These are phyloP conservation scores for Rhodosporidiobolus sp. DNA, from an alignment of 768 basidiomycete species.

Conservation along the genomic window DNA sequence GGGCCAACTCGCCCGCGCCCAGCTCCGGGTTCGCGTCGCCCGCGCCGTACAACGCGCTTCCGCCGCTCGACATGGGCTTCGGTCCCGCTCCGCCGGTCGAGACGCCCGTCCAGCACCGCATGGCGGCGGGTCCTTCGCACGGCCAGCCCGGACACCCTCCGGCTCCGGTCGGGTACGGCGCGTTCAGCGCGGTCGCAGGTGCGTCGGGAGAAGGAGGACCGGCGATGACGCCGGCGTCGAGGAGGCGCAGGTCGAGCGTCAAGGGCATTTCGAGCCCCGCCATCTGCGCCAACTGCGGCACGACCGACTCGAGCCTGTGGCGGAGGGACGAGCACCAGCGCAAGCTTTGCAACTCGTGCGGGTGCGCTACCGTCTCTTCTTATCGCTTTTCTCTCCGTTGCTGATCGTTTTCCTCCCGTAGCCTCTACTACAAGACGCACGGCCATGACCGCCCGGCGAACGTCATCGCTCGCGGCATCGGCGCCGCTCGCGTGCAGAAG, in stretches of 20 bases:
- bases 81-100: not conserved
- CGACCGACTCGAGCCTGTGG: conserved; percentile 29
- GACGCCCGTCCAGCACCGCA: not conserved
- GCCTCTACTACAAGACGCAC: conserved; percentile 37
- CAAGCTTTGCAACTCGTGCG: conserved; percentile 34
- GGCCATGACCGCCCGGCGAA: conserved; percentile 31
- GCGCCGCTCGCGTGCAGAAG: conserved; percentile 30
- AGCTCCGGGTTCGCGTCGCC: not conserved
- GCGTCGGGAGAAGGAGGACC: not conserved
- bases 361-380: conserved; percentile 3
- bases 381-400: not conserved
- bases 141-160: not conserved
- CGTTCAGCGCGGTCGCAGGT: not conserved
- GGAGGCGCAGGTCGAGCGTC: conserved; percentile 10
- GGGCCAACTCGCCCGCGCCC: not conserved
- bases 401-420: not conserved
- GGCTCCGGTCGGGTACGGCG: no score
- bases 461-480: conserved; percentile 33
- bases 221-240: not conserved
- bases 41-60: not conserved
- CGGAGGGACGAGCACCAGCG: conserved; percentile 24
- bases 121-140: not conserved
- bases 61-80: conserved; percentile 3
- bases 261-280: conserved; percentile 5
- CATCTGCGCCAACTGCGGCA: conserved; percentile 30